These are phyloP conservation scores for Aspergillus niger DNA, from an alignment of 2,329 filamentous ascomycete species.

Conservation along the genomic window DNA sequence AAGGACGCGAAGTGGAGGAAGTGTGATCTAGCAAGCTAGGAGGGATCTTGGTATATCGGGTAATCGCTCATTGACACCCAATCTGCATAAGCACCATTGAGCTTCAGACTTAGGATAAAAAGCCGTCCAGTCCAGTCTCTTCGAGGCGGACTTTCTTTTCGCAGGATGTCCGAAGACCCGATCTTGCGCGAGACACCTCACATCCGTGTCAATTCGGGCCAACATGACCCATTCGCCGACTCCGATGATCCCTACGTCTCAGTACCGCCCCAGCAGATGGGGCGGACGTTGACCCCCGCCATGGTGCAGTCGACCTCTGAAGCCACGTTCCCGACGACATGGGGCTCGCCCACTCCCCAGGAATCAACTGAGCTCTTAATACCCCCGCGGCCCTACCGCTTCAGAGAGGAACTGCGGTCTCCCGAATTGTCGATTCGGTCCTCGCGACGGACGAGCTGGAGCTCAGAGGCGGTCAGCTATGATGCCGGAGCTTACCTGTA, in stretches of 20 bases:
- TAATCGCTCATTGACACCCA: not conserved
- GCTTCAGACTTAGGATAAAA: not conserved
- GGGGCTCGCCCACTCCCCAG: slow-evolving; percentile 55
- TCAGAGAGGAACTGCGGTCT: slow-evolving; percentile 51
- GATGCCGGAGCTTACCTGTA: slow-evolving; percentile 53
- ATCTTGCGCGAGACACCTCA: slow-evolving; percentile 51
- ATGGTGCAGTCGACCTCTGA: slow-evolving; percentile 26
- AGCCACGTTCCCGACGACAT: slow-evolving; percentile 38
- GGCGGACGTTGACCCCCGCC: slow-evolving; percentile 25
- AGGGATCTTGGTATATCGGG: not conserved
- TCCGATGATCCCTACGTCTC: slow-evolving; percentile 32
- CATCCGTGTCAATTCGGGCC: slow-evolving; percentile 65
- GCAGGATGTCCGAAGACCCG: slow-evolving; percentile 17
- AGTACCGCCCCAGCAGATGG: slow-evolving; percentile 24
- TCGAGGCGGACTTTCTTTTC: not conserved
- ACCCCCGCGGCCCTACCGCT: slow-evolving; percentile 50
- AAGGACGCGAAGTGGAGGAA: not conserved
- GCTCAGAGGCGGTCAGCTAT: slow-evolving; percentile 58
- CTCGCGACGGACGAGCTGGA: slow-evolving; percentile 66
- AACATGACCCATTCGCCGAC: slow-evolving; percentile 53
- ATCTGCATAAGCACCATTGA: not conserved
- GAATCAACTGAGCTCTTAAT: slow-evolving; percentile 44
- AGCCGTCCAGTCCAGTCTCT: not conserved
- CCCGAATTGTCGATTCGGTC: slow-evolving; percentile 55
- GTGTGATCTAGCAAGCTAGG: too few relatives aligned